A percentile compares a stretch with the other conserved stretches of the same genome.
Evolutionary conservation across 495 filamentous ascomycete species (phyloP).

Genomic region (Annulohypoxylon bovei): DNA sequence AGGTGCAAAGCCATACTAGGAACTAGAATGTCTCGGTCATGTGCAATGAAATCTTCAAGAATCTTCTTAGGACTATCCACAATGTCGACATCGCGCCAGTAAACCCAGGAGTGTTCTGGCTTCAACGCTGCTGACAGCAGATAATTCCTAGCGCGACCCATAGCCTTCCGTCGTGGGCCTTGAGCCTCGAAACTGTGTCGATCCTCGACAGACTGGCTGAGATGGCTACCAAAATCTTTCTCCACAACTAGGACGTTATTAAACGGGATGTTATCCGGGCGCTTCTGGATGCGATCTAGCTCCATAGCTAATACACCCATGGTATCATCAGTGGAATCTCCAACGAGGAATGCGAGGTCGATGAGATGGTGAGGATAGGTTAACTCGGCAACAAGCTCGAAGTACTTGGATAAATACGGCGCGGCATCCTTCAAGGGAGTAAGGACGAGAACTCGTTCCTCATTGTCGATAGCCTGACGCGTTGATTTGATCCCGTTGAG

Average conservation of each 20-base stretch:
- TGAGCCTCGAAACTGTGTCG: slow-evolving; percentile 89
- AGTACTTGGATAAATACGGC: slow-evolving; percentile 82
- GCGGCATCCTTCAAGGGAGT: slow-evolving; percentile 94
- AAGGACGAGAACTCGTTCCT: slow-evolving; percentile 92
- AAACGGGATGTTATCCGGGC: slow-evolving; percentile 81
- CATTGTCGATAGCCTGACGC: slow-evolving; percentile 74
- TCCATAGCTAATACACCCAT: slow-evolving; percentile 81
- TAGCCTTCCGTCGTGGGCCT: slow-evolving; percentile 87
- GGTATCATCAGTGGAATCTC: slow-evolving; percentile 91
- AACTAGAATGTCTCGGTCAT: slow-evolving; percentile 91
- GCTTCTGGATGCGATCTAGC: slow-evolving; percentile 86
- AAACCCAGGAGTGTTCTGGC: slow-evolving; percentile 96
- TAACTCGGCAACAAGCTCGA: slow-evolving; percentile 88
- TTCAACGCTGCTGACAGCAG: slow-evolving; percentile 85
- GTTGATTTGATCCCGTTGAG: slow-evolving; percentile 89
- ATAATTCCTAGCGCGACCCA: slow-evolving; percentile 92
- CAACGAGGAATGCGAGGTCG: slow-evolving; percentile 93
- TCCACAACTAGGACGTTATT: slow-evolving; percentile 82
- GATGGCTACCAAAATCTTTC: slow-evolving; percentile 83
- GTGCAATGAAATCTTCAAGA: slow-evolving; percentile 93
- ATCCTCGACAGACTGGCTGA: slow-evolving; percentile 79
- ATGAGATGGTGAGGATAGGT: slow-evolving; percentile 96
- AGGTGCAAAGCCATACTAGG: slow-evolving; percentile 75
- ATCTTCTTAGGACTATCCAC: slow-evolving; percentile 87
- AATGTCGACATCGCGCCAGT: slow-evolving; percentile 98